phyloP scores from a whole-genome alignment of 257 asterid species.

The Fraxinus pennsylvanica region DNA sequence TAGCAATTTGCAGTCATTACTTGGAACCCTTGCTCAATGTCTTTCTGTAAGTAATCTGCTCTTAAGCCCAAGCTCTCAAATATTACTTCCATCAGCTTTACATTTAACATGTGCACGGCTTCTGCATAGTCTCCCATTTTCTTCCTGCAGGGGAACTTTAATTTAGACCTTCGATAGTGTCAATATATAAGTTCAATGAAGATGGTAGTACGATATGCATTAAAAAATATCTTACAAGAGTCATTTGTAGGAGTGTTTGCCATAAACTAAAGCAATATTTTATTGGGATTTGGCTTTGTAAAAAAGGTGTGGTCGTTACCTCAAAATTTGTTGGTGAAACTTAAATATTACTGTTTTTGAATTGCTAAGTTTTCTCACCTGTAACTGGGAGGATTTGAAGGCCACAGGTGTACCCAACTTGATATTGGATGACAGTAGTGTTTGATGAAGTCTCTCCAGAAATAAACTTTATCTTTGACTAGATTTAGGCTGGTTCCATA shows the following conservation, averaged over 20 bases:
- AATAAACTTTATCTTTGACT: conserved; percentile 46
- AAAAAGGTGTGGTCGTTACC: not conserved
- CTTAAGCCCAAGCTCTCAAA: conserved; percentile 55
- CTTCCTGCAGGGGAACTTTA: conserved; percentile 35
- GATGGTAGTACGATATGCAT: not conserved
- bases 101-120: conserved; percentile 45
- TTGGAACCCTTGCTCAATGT: conserved; percentile 52
- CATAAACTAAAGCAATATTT: not conserved
- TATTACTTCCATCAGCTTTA: conserved; percentile 41
- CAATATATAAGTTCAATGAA: not conserved
- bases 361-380: conserved; percentile 38
- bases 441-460: conserved; percentile 78
- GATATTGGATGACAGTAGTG: conserved; percentile 64
- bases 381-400: conserved; percentile 60
- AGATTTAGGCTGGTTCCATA: conserved; percentile 65
- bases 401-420: conserved; percentile 68
- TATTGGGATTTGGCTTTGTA: not conserved
- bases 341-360: not conserved
- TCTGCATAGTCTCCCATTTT: conserved; percentile 58
- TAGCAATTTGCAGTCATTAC: conserved; percentile 56
- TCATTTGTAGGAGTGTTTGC: not conserved
- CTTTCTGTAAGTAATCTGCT: conserved; percentile 47
- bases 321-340: not conserved
- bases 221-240: not conserved
- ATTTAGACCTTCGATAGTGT: not conserved